Conservation (phyloP, 176 grass and related monocot species). For the Oryza meyeriana region DNA sequence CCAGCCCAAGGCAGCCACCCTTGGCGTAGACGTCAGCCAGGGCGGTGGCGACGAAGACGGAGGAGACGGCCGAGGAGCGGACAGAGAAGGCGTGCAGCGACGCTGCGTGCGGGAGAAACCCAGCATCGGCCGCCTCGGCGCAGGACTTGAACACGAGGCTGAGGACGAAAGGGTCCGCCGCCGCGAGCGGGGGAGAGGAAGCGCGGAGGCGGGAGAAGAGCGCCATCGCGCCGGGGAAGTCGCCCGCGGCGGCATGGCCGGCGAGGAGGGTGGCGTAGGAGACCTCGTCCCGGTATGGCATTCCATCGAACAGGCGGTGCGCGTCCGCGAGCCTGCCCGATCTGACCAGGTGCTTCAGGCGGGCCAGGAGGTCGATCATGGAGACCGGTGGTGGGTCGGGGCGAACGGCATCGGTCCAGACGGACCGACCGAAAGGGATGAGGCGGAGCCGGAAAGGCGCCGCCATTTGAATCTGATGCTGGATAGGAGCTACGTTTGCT, state of each 20-base stretch:
- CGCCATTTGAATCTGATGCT: conserved; percentile 21
- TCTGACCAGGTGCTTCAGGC: conserved; percentile 31
- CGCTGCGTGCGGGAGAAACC: conserved; percentile 11
- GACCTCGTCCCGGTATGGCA: conserved; percentile 42
- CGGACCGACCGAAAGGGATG: background rate
- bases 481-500: background rate
- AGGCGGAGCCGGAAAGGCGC: background rate
- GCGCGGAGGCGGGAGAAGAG: conserved; percentile 51
- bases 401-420: background rate
- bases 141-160: conserved; percentile 63
- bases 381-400: background rate
- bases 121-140: conserved; percentile 3
- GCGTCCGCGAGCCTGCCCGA: conserved; percentile 40
- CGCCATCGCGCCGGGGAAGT: conserved; percentile 31
- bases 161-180: conserved; percentile 51
- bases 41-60: conserved; percentile 50
- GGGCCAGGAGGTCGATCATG: conserved; percentile 19
- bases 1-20: conserved; percentile 3
- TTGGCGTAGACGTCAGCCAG: conserved; percentile 61
- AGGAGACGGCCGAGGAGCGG: conserved; percentile 30
- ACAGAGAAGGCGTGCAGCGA: conserved; percentile 54
- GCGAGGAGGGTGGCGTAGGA: conserved; percentile 54
- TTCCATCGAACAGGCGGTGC: conserved; percentile 48
- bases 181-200: conserved; percentile 6
- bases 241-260: conserved; percentile 31